Conservation (phyloP, 2,329 filamentous ascomycete species). For the Aspergillus tubingensis region DNA sequence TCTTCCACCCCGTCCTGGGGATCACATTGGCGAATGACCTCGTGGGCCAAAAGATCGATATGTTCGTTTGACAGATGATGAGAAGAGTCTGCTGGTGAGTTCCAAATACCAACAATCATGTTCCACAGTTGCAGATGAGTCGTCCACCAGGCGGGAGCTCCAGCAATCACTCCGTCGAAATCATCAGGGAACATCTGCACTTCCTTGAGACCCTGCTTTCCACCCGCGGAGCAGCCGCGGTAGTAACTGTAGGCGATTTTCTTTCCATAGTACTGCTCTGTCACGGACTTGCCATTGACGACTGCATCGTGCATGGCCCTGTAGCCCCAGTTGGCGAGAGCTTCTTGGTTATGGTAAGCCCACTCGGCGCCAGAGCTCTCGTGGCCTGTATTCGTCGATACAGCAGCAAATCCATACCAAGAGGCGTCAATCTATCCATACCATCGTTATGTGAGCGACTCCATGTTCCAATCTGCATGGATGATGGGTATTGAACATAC, state of each 20-base stretch:
- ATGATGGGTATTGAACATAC: neutral
- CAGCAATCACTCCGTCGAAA: slow-evolving; percentile 59
- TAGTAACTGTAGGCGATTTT: slow-evolving; percentile 43
- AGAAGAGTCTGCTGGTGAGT: slow-evolving; percentile 48
- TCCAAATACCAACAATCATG: slow-evolving; percentile 50
- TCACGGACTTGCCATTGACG: slow-evolving; percentile 50
- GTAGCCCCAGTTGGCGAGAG: slow-evolving; percentile 42
- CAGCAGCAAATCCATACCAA: slow-evolving; percentile 41
- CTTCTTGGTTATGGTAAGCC: slow-evolving; percentile 34
- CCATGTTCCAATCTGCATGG: too few species aligned
- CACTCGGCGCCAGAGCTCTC: slow-evolving; percentile 36
- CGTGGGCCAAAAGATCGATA: slow-evolving; percentile 48
- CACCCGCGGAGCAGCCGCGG: slow-evolving; percentile 61
- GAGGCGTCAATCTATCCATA: neutral
- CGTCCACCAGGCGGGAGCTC: slow-evolving; percentile 55
- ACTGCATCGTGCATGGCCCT: slow-evolving; percentile 54
- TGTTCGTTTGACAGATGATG: slow-evolving; percentile 46
- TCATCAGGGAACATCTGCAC: slow-evolving; percentile 57
- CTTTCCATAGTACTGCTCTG: slow-evolving; percentile 51
- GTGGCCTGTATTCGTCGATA: slow-evolving; percentile 51
- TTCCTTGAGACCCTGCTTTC: slow-evolving; percentile 59
- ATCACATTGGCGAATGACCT: slow-evolving; percentile 55
- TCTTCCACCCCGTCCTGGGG: slow-evolving; percentile 52
- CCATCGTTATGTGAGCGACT: neutral
- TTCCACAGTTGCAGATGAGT: slow-evolving; percentile 50